A percentile compares a stretch with the other conserved stretches of the same genome.
phyloP scores from a whole-genome alignment of 805 yeast species.

The Candida michaelii region DNA sequence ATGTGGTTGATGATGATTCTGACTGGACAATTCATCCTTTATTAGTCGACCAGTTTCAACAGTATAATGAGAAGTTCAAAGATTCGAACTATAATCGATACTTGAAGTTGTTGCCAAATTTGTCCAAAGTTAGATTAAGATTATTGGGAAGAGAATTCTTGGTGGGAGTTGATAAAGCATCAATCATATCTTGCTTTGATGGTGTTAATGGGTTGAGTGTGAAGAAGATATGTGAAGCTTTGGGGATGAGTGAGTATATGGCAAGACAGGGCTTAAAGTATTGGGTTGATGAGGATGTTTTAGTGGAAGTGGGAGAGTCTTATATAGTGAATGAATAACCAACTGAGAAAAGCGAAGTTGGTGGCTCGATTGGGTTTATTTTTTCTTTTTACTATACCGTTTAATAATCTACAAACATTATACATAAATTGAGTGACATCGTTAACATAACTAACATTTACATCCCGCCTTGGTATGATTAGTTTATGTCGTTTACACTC shows the following conservation, averaged over 20 bases:
- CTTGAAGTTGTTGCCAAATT: conserved; percentile 53
- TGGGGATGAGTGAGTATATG: conserved; percentile 44
- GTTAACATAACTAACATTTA: too few relatives aligned
- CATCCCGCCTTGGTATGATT: too few relatives aligned
- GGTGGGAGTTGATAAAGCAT: conserved; percentile 71
- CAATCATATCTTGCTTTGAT: conserved; percentile 54
- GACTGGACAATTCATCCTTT: conserved; percentile 47
- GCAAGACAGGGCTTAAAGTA: conserved; percentile 44
- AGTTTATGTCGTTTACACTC: conserved; percentile 49
- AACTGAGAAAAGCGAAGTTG: not conserved
- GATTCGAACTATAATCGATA: conserved; percentile 55
- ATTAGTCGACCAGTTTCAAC: conserved; percentile 41
- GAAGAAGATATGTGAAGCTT: conserved; percentile 28
- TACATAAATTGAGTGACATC: too few relatives aligned
- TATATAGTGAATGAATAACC: conserved; percentile 43
- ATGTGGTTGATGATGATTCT: conserved; percentile 23
- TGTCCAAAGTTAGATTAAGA: conserved; percentile 63
- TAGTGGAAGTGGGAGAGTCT: conserved; percentile 40
- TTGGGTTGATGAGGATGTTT: conserved; percentile 65
- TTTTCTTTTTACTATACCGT: not conserved
- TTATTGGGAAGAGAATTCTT: conserved; percentile 37
- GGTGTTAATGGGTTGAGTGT: conserved; percentile 34
- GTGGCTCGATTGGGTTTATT: not conserved
- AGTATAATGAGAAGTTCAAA: conserved; percentile 46
- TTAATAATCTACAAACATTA: not conserved